Percentiles rank a stretch among this genome's conserved stretches.
Evolutionary conservation across 2,329 filamentous ascomycete genomes (phyloP).

Genomic region (Orbilia brochopaga): DNA sequence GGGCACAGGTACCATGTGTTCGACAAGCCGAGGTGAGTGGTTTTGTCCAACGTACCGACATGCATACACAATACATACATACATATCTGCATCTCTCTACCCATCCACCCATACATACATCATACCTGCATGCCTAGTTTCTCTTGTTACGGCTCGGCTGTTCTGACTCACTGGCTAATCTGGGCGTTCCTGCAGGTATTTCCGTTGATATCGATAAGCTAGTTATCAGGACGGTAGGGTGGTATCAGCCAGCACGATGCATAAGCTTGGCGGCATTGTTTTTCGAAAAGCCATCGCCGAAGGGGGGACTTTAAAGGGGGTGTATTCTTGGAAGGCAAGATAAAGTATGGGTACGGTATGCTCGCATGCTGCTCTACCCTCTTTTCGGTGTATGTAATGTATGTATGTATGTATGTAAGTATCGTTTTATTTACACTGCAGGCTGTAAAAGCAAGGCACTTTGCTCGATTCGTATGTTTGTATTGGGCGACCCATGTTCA

Average conservation of each 20-base stretch:
- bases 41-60: no score
- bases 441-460: neutral
- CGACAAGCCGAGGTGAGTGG: conserved; percentile 77
- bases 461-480: neutral
- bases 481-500: neutral
- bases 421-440: no score
- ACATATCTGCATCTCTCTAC: neutral
- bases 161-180: neutral
- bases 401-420: neutral
- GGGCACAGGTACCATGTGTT: conserved; percentile 96
- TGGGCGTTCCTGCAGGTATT: conserved; percentile 2
- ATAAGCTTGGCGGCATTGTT: conserved; percentile 1
- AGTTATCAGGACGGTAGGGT: no score
- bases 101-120: neutral
- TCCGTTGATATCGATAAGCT: neutral
- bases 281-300: neutral
- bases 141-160: neutral
- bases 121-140: neutral
- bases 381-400: neutral
- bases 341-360: no score
- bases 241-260: neutral
- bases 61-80: neutral
- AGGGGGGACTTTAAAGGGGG: neutral
- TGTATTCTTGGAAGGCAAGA: neutral
- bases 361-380: neutral